Conservation (phyloP, 225 moss, liverwort and hornwort species). For the Climacium dendroides region DNA sequence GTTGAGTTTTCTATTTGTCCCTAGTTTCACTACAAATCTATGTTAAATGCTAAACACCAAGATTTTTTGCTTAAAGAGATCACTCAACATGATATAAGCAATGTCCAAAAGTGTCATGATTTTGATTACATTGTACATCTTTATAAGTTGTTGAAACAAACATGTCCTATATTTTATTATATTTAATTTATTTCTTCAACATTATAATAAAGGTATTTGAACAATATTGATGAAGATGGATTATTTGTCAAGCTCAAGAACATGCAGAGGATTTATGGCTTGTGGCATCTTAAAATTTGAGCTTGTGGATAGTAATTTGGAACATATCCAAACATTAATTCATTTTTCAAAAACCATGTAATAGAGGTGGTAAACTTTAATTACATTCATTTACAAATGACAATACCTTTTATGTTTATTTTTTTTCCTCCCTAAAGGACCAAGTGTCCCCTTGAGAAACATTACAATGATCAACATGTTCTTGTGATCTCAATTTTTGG, state of each 20-base stretch:
- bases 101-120: accelerated
- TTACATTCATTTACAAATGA: not conserved
- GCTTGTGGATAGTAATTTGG: not conserved
- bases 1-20: not conserved
- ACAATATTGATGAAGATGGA: not conserved
- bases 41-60: no score
- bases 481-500: not conserved
- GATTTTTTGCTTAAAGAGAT: not conserved
- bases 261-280: not conserved
- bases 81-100: not conserved
- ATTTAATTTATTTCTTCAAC: not conserved
- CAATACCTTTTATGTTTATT: accelerated
- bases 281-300: not conserved
- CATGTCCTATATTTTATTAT: not conserved
- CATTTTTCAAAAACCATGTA: not conserved
- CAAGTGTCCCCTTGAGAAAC: accelerated
- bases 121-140: not conserved
- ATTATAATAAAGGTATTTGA: not conserved
- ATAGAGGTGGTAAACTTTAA: not conserved
- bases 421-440: not conserved
- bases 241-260: not conserved
- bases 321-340: not conserved
- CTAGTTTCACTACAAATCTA: not conserved
- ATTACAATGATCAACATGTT: not conserved
- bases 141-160: not conserved